phyloP scores from a whole-genome alignment of 1,284 basidiomycete species.

The Trichosporon faecale region DNA sequence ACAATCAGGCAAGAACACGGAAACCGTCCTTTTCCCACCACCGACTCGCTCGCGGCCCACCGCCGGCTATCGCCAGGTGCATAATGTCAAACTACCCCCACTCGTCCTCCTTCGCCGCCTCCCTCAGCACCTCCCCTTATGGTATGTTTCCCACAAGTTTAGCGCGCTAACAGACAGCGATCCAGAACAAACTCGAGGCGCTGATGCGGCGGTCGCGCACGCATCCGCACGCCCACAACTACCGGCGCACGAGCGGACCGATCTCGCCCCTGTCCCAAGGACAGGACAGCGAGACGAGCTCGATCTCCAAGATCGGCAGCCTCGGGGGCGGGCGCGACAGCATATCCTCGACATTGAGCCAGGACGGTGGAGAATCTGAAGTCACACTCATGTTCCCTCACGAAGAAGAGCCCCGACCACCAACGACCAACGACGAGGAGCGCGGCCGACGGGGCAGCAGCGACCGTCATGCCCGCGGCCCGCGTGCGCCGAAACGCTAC shows the following conservation, averaged over 20 bases:
- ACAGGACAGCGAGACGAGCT: conserved; percentile 6
- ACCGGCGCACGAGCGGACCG: conserved; percentile 2
- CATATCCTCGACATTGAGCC: neutral
- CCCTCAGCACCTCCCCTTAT: conserved; percentile 47
- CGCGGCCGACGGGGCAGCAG: neutral
- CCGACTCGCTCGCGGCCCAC: neutral
- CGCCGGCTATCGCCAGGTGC: neutral
- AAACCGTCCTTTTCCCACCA: neutral
- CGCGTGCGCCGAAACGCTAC: neutral
- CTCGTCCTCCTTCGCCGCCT: conserved; percentile 36
- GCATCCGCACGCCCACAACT: conserved; percentile 25
- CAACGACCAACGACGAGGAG: neutral
- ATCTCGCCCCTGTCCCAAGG: conserved; percentile 3
- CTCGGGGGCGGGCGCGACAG: neutral
- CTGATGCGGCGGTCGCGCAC: conserved; percentile 44
- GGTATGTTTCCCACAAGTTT: conserved; percentile 29
- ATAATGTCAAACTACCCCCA: conserved; percentile 49
- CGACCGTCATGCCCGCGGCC: neutral
- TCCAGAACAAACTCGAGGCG: conserved; percentile 47
- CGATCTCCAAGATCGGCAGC: neutral
- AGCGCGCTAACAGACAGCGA: conserved; percentile 31
- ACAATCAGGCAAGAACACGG: neutral
- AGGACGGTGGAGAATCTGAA: conserved; percentile 11
- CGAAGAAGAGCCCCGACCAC: conserved; percentile 10
- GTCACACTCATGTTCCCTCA: conserved; percentile 20